phyloP scores from a whole-genome alignment of 2,329 filamentous ascomycete species.

The Ophiostoma montium region DNA sequence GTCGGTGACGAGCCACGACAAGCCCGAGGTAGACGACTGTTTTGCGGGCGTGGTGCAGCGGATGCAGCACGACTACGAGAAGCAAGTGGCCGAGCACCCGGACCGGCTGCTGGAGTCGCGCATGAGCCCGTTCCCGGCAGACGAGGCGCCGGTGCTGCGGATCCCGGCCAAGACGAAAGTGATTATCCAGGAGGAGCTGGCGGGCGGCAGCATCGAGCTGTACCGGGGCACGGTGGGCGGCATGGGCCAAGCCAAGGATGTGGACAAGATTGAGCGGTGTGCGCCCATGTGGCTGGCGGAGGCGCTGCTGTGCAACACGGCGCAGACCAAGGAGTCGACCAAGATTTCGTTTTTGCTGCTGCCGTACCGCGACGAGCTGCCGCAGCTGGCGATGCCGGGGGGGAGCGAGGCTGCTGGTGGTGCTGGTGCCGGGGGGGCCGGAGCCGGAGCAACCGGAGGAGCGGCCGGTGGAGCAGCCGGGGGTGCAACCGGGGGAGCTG shows the following conservation, averaged over 20 bases:
- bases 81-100: conserved; percentile 42
- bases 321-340: conserved; percentile 76
- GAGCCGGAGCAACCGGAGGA: background rate
- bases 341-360: conserved; percentile 93
- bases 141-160: conserved; percentile 64
- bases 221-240: conserved; percentile 79
- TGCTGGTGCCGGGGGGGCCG: no score
- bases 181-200: conserved; percentile 55
- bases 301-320: conserved; percentile 66
- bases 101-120: conserved; percentile 43
- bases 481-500: conserved; percentile 20
- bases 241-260: conserved; percentile 49
- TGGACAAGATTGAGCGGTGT: conserved; percentile 70
- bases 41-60: conserved; percentile 60
- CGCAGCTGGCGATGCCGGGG: conserved; percentile 49
- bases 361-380: conserved; percentile 62
- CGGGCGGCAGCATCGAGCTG: conserved; percentile 62
- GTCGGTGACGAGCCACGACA: conserved; percentile 37
- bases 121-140: conserved; percentile 54
- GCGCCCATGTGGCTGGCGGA: conserved; percentile 90
- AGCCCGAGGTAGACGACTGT: conserved; percentile 61
- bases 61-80: conserved; percentile 60
- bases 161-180: conserved; percentile 50
- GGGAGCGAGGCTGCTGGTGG: background rate
- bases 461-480: no score